Evolutionary conservation across 2,329 filamentous ascomycete species (phyloP).

Genomic region (Ascochyta clinopodiicola): DNA sequence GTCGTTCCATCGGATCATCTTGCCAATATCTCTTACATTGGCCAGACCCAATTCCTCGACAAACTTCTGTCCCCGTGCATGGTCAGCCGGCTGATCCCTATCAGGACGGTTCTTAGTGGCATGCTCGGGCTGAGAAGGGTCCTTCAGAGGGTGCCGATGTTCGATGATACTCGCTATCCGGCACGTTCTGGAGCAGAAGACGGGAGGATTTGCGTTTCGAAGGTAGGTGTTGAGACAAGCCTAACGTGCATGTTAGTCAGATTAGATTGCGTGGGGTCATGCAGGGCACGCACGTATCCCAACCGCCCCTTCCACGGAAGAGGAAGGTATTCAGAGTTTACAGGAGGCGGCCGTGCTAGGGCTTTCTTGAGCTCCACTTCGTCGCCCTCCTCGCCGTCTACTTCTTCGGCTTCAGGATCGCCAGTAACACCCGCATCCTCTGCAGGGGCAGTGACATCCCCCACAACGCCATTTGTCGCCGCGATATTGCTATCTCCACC

Average conservation of each 20-base stretch:
- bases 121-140: conserved; percentile 79
- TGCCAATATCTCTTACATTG: conserved; percentile 82
- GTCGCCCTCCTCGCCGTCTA: conserved; percentile 48
- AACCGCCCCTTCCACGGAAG: conserved; percentile 89
- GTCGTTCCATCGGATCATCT: conserved; percentile 91
- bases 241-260: conserved; percentile 50
- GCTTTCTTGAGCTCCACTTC: conserved; percentile 66
- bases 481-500: conserved; percentile 24
- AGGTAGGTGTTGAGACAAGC: conserved; percentile 94
- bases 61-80: conserved; percentile 71
- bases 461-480: conserved; percentile 17
- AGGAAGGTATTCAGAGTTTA: conserved; percentile 83
- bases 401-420: conserved; percentile 60
- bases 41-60: conserved; percentile 79
- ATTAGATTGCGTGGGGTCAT: conserved; percentile 17
- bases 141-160: conserved; percentile 79
- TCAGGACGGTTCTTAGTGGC: conserved; percentile 86
- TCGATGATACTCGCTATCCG: conserved; percentile 90
- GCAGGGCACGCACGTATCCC: conserved; percentile 73
- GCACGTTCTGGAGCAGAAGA: conserved; percentile 91
- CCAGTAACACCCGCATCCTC: conserved; percentile 24
- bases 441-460: conserved; percentile 28
- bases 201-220: conserved; percentile 77
- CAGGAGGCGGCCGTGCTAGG: conserved; percentile 70
- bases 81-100: conserved; percentile 70